Conservation (phyloP, 2,329 filamentous ascomycete species). For the Huntiella abstrusa region DNA sequence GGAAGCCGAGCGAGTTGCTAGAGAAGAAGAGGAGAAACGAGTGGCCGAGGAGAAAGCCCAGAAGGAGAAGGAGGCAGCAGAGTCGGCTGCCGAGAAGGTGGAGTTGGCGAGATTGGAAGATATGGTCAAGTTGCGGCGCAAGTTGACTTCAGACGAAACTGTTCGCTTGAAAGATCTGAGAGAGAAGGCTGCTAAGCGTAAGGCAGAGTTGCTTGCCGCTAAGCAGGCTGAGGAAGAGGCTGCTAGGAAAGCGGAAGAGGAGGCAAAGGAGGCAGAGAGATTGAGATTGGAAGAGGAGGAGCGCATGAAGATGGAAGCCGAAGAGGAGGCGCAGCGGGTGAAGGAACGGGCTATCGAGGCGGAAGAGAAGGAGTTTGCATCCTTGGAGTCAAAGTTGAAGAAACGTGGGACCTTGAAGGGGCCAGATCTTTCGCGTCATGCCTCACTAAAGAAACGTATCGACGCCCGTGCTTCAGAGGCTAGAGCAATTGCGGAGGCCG, state of each 20-base stretch:
- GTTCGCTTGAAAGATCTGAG: conserved; percentile 5
- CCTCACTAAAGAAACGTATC: conserved; percentile 3
- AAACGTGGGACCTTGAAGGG: not conserved
- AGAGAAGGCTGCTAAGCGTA: conserved; percentile 12
- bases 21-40: conserved; percentile 5
- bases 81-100: conserved; percentile 17
- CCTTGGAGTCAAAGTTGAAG: conserved; percentile 3
- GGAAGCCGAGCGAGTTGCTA: not conserved
- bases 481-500: not conserved
- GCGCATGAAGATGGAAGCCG: not conserved
- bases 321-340: conserved; percentile 2
- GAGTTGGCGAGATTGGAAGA: conserved; percentile 9
- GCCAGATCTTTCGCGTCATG: conserved; percentile 2
- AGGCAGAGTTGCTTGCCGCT: conserved; percentile 17
- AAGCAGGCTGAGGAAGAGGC: conserved; percentile 18
- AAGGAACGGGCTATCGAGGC: not conserved
- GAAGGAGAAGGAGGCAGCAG: conserved; percentile 15
- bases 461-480: not conserved
- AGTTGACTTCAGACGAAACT: not conserved
- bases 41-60: conserved; percentile 8
- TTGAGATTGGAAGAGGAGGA: conserved; percentile 4
- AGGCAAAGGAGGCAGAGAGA: conserved; percentile 5
- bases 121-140: conserved; percentile 7
- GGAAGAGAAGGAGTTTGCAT: conserved; percentile 7
- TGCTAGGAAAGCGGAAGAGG: conserved; percentile 16